Evolutionary conservation across 345 rosid genomes (phyloP).

Genomic region (Eucalyptus urophylla): DNA sequence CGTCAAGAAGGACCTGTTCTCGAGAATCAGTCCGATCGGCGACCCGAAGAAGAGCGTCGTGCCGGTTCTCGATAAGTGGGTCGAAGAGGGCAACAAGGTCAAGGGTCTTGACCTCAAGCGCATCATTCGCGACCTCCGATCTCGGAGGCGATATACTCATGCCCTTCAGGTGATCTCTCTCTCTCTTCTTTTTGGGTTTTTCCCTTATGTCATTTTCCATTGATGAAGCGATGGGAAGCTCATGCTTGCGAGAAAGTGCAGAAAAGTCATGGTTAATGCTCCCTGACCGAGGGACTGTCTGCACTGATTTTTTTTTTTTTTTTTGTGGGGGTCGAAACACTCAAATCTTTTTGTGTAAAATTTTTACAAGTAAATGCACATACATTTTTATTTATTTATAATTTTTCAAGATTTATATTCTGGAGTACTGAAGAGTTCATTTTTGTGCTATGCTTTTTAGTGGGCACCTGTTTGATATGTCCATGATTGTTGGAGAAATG

Average conservation of each 20-base stretch:
- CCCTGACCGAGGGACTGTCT: not conserved
- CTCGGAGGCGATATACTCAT: constrained; percentile 64
- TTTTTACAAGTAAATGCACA: not conserved
- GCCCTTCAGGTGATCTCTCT: constrained; percentile 50
- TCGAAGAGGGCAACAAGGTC: constrained; percentile 38
- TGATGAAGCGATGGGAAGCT: not conserved
- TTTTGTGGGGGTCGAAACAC: not conserved
- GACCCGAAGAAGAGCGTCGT: constrained; percentile 33
- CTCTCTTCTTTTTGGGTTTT: not conserved
- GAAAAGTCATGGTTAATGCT: not conserved
- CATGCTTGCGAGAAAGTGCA: not conserved
- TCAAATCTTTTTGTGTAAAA: not conserved
- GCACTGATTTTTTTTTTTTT: not conserved
- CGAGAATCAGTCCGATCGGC: constrained; percentile 68
- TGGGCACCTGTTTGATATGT: not conserved
- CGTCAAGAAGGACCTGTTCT: constrained; percentile 15
- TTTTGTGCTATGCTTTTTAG: not conserved
- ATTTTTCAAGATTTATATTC: not conserved
- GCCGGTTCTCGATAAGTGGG: constrained; percentile 72
- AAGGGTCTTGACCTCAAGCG: constrained; percentile 60
- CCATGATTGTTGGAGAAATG: not conserved
- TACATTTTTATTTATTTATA: not conserved
- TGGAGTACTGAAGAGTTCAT: not conserved
- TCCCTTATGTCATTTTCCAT: too few species aligned
- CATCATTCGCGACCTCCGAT: constrained; percentile 59